Conservation (phyloP, 1,139 yeast genomes). For the Blastobotrys elegans region DNA sequence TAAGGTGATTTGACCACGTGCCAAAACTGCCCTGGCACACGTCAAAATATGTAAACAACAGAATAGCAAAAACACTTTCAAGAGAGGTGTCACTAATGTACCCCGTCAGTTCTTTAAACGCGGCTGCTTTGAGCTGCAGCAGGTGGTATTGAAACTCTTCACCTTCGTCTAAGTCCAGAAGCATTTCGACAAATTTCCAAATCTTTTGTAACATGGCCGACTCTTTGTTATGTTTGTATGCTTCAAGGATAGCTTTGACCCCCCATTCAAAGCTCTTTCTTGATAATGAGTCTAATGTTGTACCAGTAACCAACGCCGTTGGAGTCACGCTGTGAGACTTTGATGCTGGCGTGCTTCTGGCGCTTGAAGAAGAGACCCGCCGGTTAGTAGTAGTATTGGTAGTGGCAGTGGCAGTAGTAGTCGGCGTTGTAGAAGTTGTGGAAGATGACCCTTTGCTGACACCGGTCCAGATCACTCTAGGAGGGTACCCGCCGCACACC, state of each 20-base stretch:
- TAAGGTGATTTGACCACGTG: constrained; percentile 20
- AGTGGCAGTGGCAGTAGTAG: not conserved
- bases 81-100: constrained; percentile 19
- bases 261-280: constrained; percentile 22
- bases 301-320: not conserved
- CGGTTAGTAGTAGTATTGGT: not conserved
- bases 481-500: constrained; percentile 24
- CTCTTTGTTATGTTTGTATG: constrained; percentile 18
- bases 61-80: constrained; percentile 23
- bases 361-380: no score
- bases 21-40: constrained; percentile 24
- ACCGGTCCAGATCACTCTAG: constrained; percentile 22
- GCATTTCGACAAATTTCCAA: constrained; percentile 23
- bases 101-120: constrained; percentile 21
- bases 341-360: not conserved
- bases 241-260: constrained; percentile 23
- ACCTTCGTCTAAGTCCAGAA: constrained; percentile 14
- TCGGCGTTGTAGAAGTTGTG: not conserved
- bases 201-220: constrained; percentile 18
- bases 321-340: not conserved
- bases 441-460: not conserved
- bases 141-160: constrained; percentile 15
- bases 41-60: constrained; percentile 24
- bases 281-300: not conserved
- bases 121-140: constrained; percentile 19